A percentile compares a stretch with the other conserved stretches of the same genome.
These are phyloP conservation scores for Trichoderma asperelloides DNA, from an alignment of 495 filamentous ascomycete species.

Conservation along the genomic window DNA sequence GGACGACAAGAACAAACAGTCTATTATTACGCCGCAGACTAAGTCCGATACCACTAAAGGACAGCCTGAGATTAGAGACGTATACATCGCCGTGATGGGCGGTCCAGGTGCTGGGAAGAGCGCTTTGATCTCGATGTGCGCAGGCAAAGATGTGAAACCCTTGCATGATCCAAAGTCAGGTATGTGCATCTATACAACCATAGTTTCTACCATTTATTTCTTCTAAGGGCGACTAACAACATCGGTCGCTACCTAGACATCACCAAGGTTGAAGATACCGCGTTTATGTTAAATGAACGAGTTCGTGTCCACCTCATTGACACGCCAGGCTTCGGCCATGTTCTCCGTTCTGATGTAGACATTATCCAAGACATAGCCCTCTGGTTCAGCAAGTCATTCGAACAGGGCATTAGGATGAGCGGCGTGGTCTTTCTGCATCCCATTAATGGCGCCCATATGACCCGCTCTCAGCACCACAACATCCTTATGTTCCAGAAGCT, in stretches of 20 bases:
- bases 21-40: no score
- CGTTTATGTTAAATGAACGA: background rate
- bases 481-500: slow-evolving; percentile 35
- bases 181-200: slow-evolving; percentile 16
- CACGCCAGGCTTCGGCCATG: slow-evolving; percentile 36
- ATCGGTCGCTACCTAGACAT: slow-evolving; percentile 12
- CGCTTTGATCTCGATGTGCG: slow-evolving; percentile 24
- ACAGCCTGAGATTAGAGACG: no score
- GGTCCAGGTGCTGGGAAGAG: slow-evolving; percentile 29
- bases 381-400: slow-evolving; percentile 15
- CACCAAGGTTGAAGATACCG: background rate
- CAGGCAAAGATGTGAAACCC: slow-evolving; percentile 13
- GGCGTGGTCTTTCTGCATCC: slow-evolving; percentile 39
- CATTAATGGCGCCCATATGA: slow-evolving; percentile 31
- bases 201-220: background rate
- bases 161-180: slow-evolving; percentile 20
- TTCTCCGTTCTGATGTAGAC: slow-evolving; percentile 21
- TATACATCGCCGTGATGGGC: slow-evolving; percentile 27
- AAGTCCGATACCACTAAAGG: no score
- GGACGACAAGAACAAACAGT: no score
- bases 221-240: background rate
- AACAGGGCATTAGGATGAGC: slow-evolving; percentile 1
- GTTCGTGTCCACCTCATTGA: slow-evolving; percentile 22
- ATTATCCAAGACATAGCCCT: slow-evolving; percentile 27
- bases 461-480: slow-evolving; percentile 29